A percentile compares a stretch with the other conserved stretches of the same genome.
Conservation (phyloP, 1,284 basidiomycete genomes). For the Puccinia polysora region DNA sequence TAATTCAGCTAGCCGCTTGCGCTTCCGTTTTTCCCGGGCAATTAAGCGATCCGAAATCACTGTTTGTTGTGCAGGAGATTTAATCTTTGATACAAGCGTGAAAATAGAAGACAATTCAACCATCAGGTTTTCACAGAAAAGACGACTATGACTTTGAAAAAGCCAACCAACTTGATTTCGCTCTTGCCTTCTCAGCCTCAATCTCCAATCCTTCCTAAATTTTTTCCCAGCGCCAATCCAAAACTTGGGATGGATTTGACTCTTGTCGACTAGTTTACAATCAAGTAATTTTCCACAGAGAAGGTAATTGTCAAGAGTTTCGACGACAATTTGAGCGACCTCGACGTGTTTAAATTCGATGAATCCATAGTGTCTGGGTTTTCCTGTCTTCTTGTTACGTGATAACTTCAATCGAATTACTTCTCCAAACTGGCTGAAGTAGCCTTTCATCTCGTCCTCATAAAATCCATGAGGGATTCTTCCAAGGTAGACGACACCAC, state of each 20-base stretch:
- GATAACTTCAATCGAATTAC: slow-evolving; percentile 83
- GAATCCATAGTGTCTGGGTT: slow-evolving; percentile 94
- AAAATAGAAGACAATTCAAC: slow-evolving; percentile 12
- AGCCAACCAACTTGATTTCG: slow-evolving; percentile 68
- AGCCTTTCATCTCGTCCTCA: slow-evolving; percentile 84
- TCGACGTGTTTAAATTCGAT: slow-evolving; percentile 85
- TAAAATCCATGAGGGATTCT: slow-evolving; percentile 95
- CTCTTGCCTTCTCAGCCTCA: slow-evolving; percentile 66
- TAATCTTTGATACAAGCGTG: slow-evolving; percentile 57
- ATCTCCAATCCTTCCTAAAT: slow-evolving; percentile 71
- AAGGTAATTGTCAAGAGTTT: slow-evolving; percentile 99
- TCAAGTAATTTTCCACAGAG: slow-evolving; percentile 86
- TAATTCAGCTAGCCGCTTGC: slow-evolving; percentile 69
- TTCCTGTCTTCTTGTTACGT: slow-evolving; percentile 75
- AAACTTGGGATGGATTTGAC: slow-evolving; percentile 82
- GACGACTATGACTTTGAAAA: background rate
- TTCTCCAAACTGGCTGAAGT: slow-evolving; percentile 91
- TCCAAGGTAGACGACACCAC: slow-evolving; percentile 83
- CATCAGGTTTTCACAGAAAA: background rate
- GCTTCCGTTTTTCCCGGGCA: slow-evolving; percentile 70
- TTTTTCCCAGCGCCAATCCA: slow-evolving; percentile 97
- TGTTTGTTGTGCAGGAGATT: slow-evolving; percentile 68
- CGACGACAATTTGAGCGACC: slow-evolving; percentile 89
- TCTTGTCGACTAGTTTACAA: slow-evolving; percentile 78
- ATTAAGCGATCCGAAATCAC: slow-evolving; percentile 68